Base-by-base conservation (phyloP, 164 flowering plant species). In the Vitis labrusca region DNA sequence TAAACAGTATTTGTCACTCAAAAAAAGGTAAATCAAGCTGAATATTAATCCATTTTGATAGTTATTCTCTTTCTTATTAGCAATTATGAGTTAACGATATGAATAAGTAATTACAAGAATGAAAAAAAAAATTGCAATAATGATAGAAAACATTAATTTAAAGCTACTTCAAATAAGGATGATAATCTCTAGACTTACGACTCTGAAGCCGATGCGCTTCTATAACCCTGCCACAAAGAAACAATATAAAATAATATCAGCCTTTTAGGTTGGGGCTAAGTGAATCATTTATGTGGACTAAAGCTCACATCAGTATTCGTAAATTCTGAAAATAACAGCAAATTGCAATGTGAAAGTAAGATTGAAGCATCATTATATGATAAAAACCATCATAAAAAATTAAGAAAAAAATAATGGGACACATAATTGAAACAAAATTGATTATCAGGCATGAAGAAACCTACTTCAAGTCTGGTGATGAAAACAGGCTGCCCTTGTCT, bases 381-480 rank as follows among this genome's bases (percentile, higher is more conserved):
- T 14, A 59, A 50, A n/a, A 52, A 16, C 27, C 27, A 23, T 23
- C 27, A 23, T 23, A 62, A 53, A 32, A 9, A 54, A 17, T 7
- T 5, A 14, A 48, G 56, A 61, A 66, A 53, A 53, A 65, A 53
- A 5, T 13, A 0, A 2, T 13, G 27, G 27, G 27, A 23, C 27
- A 23, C 27, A 23, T 23, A 23, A 23, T 23, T 23, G 27, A 23
- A 23, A 23, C 27, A 23, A 23, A 23, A 23, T 23, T 23, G 27
- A 23, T 23, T 23, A 23, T 23, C 27, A 30, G 4, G 63, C 1
- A 53, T 23, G 23, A 15, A 59, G 73, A 55, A 69, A 67, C 88
- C 69, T 84, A 94, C 99, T 82, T 94, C 99, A 19, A 94, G 83
- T 80, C 80, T 88, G 68, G 97, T 90, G 73, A 94, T 91, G 70